Evolutionary conservation across 2,329 filamentous ascomycete species (phyloP), one percentile per base, ranked within the genome.

Genomic region (Xylariaceae sp.): DNA sequence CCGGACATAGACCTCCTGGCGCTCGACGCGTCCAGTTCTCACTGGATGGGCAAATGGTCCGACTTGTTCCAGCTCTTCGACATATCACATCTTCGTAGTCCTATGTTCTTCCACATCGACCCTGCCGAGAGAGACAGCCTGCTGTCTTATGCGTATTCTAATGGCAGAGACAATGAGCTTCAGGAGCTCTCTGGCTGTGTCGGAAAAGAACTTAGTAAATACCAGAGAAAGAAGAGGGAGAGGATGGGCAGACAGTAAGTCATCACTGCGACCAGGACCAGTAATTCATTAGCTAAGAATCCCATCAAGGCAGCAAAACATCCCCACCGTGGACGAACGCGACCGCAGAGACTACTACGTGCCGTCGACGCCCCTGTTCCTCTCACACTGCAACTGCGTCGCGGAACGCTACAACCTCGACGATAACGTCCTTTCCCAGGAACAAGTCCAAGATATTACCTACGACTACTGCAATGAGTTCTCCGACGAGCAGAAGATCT

Each of bases 51-150:
- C 8, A 79, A 84, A 47, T 93, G 89, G 89, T 83, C 88, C 50
- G 76, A 78, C 11, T 79, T 88, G 2, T 93, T 93, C 73, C 76
- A 79, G 37, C 82, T 81, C 2, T 83, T 90, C 50, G 81, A 86
- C 53, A 93, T 93, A 51, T 78, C 81, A 1, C 84, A 92, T 67
- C 75, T 94, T 45, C 80, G 89, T 13, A 92, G 88, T 65, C 89
- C 88, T 0, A 89, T 93, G 87, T 88, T 92, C 68, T 93, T 91
- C 76, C 89, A 94, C 69, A 79, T 90, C 11, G 89, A 93, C 68
- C 89, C 89, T 0, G 78, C 82, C 0, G 89, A 93, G 71, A 79
- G 88, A 1, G 89, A 93, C 74, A 86, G 86, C 0, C 74, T 93
- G 66, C 74, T 92, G 18, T 86, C 85, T 0, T 89, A 87, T 72